Conservation (phyloP, 1,284 basidiomycete species). For the Cutaneotrichosporon mucoides region DNA sequence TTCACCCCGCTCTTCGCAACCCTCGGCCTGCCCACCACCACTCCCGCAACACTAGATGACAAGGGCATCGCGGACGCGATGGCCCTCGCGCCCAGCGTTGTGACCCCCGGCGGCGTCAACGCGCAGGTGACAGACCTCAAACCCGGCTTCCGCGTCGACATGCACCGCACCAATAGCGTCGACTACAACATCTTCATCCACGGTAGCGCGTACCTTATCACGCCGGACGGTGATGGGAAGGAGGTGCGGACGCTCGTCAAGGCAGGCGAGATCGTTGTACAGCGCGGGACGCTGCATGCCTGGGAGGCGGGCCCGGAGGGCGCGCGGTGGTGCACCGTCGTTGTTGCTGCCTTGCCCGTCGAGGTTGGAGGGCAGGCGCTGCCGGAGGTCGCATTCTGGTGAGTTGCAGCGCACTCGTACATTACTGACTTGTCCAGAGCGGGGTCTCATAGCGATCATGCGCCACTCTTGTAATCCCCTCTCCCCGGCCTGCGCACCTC, state of each 20-base stretch:
- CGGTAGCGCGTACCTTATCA: constrained; percentile 35
- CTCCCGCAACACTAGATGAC: constrained; percentile 22
- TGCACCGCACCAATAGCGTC: constrained; percentile 42
- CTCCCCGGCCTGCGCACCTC: too few relatives aligned
- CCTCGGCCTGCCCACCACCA: constrained; percentile 24
- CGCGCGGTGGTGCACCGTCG: constrained; percentile 40
- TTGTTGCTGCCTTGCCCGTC: constrained; percentile 38
- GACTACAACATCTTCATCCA: constrained; percentile 43
- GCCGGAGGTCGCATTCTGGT: constrained; percentile 34
- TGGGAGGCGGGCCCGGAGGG: constrained; percentile 46
- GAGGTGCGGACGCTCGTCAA: constrained; percentile 30
- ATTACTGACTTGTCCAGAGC: too few relatives aligned
- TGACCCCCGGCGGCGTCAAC: constrained; percentile 37
- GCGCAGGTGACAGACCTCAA: constrained; percentile 41
- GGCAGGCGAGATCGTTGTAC: constrained; percentile 44
- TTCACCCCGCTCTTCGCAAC: constrained; percentile 36
- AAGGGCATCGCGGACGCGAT: constrained; percentile 20
- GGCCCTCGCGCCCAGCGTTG: constrained; percentile 24
- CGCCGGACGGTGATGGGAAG: constrained; percentile 23
- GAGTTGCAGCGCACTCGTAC: background rate
- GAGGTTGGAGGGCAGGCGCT: constrained; percentile 30
- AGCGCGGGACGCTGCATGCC: constrained; percentile 46
- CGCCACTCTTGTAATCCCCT: too few relatives aligned
- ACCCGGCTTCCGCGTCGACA: constrained; percentile 31
- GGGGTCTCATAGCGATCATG: too few relatives aligned